These are phyloP conservation scores for Stemphylium vesicarium DNA, from an alignment of 2,329 filamentous ascomycete genomes.

Conservation along the genomic window DNA sequence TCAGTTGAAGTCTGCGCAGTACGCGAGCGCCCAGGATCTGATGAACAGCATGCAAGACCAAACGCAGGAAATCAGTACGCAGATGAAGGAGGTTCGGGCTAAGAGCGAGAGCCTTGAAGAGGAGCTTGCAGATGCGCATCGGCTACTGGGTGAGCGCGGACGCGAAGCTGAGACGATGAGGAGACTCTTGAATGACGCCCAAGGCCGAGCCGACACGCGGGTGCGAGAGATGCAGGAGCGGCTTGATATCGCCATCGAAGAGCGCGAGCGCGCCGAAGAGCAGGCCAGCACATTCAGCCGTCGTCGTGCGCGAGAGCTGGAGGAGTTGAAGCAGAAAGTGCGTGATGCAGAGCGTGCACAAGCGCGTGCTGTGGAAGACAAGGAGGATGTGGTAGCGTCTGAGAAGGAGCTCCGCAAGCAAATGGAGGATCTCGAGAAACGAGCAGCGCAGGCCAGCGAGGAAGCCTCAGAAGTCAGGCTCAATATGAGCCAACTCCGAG, in stretches of 20 bases:
- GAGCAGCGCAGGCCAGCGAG: conserved; percentile 70
- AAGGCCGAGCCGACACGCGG: conserved; percentile 79
- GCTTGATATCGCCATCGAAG: conserved; percentile 90
- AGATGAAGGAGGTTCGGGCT: conserved; percentile 86
- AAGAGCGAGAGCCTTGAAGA: conserved; percentile 88
- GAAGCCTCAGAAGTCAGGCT: conserved; percentile 78
- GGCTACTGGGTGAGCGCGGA: conserved; percentile 83
- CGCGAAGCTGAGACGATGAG: conserved; percentile 96
- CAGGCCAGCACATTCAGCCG: conserved; percentile 81
- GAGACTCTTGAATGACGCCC: conserved; percentile 82
- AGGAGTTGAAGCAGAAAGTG: conserved; percentile 80
- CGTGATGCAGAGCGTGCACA: conserved; percentile 82
- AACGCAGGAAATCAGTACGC: conserved; percentile 82
- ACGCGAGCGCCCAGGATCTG: conserved; percentile 81
- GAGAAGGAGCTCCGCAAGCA: conserved; percentile 77
- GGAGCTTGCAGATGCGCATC: conserved; percentile 86
- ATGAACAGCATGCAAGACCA: conserved; percentile 94
- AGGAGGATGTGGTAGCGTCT: conserved; percentile 75
- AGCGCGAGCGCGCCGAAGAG: conserved; percentile 90
- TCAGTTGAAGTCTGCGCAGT: conserved; percentile 83
- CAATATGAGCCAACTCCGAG: conserved; percentile 77
- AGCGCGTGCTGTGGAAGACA: conserved; percentile 73
- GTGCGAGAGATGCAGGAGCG: conserved; percentile 87
- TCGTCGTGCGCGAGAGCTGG: conserved; percentile 79
- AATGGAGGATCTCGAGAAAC: conserved; percentile 76